Percentiles rank a stretch among this genome's conserved stretches.
Conservation (phyloP, 257 asterid genomes). For the Plantago major region DNA sequence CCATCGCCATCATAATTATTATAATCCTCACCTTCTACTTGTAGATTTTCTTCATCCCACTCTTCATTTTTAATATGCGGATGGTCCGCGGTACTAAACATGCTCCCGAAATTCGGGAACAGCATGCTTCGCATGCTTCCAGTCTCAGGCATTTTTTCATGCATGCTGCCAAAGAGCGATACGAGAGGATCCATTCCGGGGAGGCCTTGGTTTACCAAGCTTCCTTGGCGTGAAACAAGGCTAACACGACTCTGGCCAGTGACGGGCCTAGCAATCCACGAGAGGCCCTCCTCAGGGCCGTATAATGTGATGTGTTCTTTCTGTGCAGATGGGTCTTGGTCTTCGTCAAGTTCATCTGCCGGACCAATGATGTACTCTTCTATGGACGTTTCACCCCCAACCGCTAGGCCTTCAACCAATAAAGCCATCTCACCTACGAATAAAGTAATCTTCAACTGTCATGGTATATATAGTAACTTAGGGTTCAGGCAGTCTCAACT, state of each 20-base stretch:
- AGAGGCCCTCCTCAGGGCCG: constrained; percentile 72
- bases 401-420: constrained; percentile 66
- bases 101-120: constrained; percentile 80
- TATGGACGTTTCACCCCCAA: constrained; percentile 59
- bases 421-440: constrained; percentile 70
- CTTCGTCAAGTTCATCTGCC: constrained; percentile 42
- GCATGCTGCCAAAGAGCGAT: constrained; percentile 73
- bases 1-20: constrained; percentile 34
- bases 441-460: constrained; percentile 11
- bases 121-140: constrained; percentile 83
- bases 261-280: constrained; percentile 67
- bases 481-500: too few species aligned
- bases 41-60: constrained; percentile 74
- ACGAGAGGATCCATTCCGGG: constrained; percentile 78
- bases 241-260: constrained; percentile 56
- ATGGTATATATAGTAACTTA: background rate
- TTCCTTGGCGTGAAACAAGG: constrained; percentile 61
- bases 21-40: constrained; percentile 54
- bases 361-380: constrained; percentile 73
- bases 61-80: constrained; percentile 46
- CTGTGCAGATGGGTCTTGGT: constrained; percentile 33
- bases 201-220: constrained; percentile 45
- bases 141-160: constrained; percentile 59
- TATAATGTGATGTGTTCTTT: constrained; percentile 51
- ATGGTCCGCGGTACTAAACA: constrained; percentile 58